Evolutionary conservation across 768 basidiomycete genomes (phyloP).

Genomic region (Termitomyces sp.): DNA sequence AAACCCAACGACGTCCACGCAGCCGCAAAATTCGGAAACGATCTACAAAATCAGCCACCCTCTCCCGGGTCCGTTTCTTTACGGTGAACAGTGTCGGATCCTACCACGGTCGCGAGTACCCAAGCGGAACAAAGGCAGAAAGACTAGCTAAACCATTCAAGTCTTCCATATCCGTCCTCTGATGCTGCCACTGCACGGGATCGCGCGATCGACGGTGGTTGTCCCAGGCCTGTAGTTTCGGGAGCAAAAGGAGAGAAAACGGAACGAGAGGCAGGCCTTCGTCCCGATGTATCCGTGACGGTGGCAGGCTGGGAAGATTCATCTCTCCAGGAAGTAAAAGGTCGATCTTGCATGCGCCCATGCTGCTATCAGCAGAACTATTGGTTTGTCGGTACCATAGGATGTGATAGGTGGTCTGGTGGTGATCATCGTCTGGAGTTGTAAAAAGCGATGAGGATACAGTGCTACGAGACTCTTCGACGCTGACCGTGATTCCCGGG

Average conservation of each 20-base stretch:
- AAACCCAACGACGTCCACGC: too few species aligned
- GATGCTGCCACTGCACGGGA: conserved; percentile 7
- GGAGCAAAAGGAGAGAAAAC: conserved; percentile 14
- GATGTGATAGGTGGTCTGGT: conserved; percentile 29
- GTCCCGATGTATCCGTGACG: conserved; percentile 14
- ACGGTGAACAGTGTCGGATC: conserved; percentile 8
- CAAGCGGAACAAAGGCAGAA: conserved; percentile 1
- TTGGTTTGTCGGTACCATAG: conserved; percentile 28
- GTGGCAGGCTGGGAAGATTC: conserved; percentile 29
- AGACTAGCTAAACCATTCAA: conserved; percentile 6
- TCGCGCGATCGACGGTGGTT: conserved; percentile 11
- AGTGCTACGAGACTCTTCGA: conserved; percentile 22
- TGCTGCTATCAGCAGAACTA: conserved; percentile 10
- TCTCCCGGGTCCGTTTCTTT: conserved; percentile 4
- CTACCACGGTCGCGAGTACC: conserved; percentile 10
- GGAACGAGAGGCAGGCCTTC: conserved; percentile 17
- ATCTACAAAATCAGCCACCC: conserved; percentile 1
- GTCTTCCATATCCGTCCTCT: conserved; percentile 13
- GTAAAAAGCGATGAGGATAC: conserved; percentile 31
- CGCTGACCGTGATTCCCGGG: conserved; percentile 11
- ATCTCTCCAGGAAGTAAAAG: conserved; percentile 35
- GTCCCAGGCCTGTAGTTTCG: conserved; percentile 16
- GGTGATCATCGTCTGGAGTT: conserved; percentile 26
- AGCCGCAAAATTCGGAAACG: too few species aligned
- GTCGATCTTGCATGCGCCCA: conserved; percentile 35